Conservation (phyloP, 345 rosid species). For the Eucalyptus tenuipes region DNA sequence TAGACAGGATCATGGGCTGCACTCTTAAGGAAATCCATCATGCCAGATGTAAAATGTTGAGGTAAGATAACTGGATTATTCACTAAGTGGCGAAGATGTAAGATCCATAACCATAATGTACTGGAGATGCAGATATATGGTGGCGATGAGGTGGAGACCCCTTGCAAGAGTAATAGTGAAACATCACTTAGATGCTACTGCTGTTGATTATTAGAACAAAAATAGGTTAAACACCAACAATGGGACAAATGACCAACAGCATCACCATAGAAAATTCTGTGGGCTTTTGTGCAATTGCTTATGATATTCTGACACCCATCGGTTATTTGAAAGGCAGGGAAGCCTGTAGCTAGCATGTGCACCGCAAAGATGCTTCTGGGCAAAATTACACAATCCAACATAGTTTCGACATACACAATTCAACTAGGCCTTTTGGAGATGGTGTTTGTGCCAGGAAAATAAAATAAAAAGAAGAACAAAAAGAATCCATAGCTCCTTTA, state of each 20-base stretch:
- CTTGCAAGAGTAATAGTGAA: neutral
- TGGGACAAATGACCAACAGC: neutral
- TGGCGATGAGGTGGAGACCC: neutral
- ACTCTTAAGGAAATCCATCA: neutral
- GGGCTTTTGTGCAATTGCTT: neutral
- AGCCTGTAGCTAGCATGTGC: neutral
- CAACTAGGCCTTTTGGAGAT: neutral
- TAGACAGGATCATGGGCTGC: neutral
- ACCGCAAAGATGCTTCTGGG: neutral
- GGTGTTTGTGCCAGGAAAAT: neutral
- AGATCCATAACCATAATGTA: neutral
- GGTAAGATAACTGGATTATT: neutral
- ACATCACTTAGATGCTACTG: neutral
- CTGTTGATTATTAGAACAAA: neutral
- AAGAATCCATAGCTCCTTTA: neutral
- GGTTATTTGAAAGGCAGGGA: neutral
- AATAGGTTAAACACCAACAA: neutral
- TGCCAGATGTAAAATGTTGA: neutral
- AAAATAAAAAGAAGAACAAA: neutral
- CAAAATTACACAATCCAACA: neutral
- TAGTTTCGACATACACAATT: neutral
- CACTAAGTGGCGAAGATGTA: neutral
- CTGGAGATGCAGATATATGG: neutral
- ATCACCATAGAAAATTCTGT: neutral
- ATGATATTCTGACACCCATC: neutral